These are phyloP conservation scores for Coniferiporia weirii DNA, from an alignment of 1,284 basidiomycete species.

Conservation along the genomic window DNA sequence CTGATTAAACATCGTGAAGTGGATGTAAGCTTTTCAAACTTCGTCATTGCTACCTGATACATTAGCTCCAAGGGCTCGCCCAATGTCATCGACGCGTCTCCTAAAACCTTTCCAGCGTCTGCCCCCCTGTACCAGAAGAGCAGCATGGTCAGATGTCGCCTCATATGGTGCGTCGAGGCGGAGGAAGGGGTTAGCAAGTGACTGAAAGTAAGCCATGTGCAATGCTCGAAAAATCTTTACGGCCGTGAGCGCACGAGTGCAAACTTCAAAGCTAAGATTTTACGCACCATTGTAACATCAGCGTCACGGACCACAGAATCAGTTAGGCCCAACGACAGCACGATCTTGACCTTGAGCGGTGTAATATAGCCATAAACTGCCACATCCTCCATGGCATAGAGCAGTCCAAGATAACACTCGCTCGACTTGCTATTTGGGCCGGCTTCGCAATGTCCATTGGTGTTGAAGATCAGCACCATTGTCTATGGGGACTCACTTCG, in stretches of 20 bases:
- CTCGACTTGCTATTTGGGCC: constrained; percentile 41
- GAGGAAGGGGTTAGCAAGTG: constrained; percentile 75
- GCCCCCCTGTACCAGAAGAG: constrained; percentile 53
- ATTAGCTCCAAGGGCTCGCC: constrained; percentile 44
- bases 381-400: constrained; percentile 78
- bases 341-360: constrained; percentile 74
- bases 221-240: constrained; percentile 71
- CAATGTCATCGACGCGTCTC: constrained; percentile 66
- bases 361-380: constrained; percentile 82
- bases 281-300: constrained; percentile 60
- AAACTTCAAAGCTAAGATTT: not conserved
- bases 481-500: constrained; percentile 38
- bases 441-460: constrained; percentile 30
- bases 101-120: constrained; percentile 66
- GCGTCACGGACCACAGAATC: constrained; percentile 72
- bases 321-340: constrained; percentile 68
- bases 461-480: constrained; percentile 14
- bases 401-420: constrained; percentile 72
- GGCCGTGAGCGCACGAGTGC: not conserved
- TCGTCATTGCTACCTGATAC: constrained; percentile 18
- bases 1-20: too few species aligned
- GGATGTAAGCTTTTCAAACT: not conserved
- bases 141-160: constrained; percentile 42
- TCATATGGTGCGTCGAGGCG: constrained; percentile 49
- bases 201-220: constrained; percentile 74